These are phyloP conservation scores for Solanum bulbocastanum DNA, from an alignment of 257 asterid genomes.

Conservation along the genomic window DNA sequence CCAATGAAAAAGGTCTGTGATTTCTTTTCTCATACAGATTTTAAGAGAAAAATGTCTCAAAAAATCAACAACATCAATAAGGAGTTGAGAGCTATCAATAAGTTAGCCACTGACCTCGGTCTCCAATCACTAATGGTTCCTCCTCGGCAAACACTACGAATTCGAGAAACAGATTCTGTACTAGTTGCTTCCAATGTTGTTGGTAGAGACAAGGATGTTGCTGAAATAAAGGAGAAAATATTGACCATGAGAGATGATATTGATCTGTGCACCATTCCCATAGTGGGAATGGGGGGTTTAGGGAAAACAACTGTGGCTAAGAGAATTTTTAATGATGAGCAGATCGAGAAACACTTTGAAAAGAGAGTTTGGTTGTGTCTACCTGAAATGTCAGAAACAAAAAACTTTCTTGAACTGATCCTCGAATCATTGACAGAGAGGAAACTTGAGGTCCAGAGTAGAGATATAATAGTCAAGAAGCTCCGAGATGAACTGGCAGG, in stretches of 20 bases:
- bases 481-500: neutral
- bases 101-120: neutral
- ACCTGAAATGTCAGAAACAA: conserved; percentile 7
- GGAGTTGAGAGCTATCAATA: neutral
- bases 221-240: neutral
- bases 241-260: neutral
- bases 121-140: neutral
- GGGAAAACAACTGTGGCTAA: conserved; percentile 16
- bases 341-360: neutral
- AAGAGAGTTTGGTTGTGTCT: conserved; percentile 15
- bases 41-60: neutral
- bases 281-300: conserved; percentile 8
- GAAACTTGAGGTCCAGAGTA: neutral
- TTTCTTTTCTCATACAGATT: neutral
- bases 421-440: neutral
- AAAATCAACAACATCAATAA: neutral
- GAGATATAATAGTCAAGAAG: neutral
- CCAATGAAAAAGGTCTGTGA: neutral
- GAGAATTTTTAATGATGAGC: neutral
- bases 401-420: neutral
- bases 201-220: neutral
- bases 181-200: neutral
- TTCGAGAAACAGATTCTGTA: neutral
- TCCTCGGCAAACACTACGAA: neutral
- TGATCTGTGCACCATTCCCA: neutral